Evolutionary conservation across 1,284 basidiomycete species (phyloP).

Genomic region (Trametes pubescens): DNA sequence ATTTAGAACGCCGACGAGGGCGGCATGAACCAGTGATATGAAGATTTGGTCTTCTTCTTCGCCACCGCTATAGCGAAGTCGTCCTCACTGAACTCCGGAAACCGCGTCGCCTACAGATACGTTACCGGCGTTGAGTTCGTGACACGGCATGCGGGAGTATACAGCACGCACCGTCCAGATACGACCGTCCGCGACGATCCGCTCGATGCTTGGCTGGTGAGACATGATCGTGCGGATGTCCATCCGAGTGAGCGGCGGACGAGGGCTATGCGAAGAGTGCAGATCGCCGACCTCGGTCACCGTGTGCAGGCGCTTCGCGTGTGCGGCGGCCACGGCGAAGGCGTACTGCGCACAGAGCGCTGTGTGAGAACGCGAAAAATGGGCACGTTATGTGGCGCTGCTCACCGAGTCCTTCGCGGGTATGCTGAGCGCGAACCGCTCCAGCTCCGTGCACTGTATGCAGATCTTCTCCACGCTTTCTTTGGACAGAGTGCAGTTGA

Average conservation of each 20-base stretch:
- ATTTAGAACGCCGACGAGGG: constrained; percentile 19
- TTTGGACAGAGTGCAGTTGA: constrained; percentile 53
- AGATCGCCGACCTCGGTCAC: constrained; percentile 56
- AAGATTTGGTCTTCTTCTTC: constrained; percentile 33
- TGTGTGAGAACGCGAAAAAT: not conserved
- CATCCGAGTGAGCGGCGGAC: constrained; percentile 48
- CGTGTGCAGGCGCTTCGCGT: constrained; percentile 52
- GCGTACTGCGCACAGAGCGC: constrained; percentile 30
- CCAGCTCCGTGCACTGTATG: constrained; percentile 52
- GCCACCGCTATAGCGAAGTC: constrained; percentile 32
- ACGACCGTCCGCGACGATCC: constrained; percentile 60
- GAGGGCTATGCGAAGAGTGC: constrained; percentile 55
- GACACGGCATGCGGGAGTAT: not conserved
- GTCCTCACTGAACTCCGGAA: constrained; percentile 7
- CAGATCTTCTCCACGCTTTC: constrained; percentile 53
- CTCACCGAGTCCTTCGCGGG: constrained; percentile 61
- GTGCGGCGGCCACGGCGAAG: constrained; percentile 45
- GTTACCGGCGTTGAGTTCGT: not conserved
- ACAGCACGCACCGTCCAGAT: constrained; percentile 62
- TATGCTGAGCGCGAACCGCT: constrained; percentile 58
- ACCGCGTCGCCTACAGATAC: constrained; percentile 27
- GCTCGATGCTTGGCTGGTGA: constrained; percentile 49
- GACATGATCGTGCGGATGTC: constrained; percentile 55
- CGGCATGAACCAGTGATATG: constrained; percentile 42
- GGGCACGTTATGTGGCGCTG: constrained; percentile 7